Evolutionary conservation across 345 rosid species (phyloP).

Genomic region (Euphorbia pulcherrima): DNA sequence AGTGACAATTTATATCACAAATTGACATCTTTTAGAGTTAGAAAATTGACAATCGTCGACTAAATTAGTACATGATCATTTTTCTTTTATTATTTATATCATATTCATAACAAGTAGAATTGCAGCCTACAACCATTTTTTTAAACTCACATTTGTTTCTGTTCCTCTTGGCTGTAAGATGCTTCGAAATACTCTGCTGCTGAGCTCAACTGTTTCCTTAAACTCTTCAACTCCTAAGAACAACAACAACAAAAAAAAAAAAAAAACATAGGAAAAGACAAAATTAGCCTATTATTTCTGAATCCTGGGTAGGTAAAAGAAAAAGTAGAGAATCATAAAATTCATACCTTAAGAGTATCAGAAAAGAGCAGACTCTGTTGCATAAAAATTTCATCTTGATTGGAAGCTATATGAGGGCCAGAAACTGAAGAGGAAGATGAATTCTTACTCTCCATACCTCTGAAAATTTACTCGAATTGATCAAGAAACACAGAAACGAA

Average conservation of each 20-base stretch:
- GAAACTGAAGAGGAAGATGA: slow-evolving; percentile 42
- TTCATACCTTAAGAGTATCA: slow-evolving; percentile 58
- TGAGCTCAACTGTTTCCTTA: slow-evolving; percentile 68
- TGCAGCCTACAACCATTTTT: too few species aligned
- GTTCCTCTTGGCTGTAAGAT: slow-evolving; percentile 50
- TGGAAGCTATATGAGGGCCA: slow-evolving; percentile 43
- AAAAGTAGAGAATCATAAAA: not conserved
- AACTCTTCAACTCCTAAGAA: slow-evolving; percentile 81
- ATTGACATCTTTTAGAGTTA: too few species aligned
- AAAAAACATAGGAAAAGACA: not conserved
- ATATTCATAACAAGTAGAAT: not conserved
- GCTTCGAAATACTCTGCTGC: slow-evolving; percentile 84
- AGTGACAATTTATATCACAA: too few species aligned
- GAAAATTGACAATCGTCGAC: too few species aligned
- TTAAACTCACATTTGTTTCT: slow-evolving; percentile 56
- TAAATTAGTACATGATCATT: too few species aligned
- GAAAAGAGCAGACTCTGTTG: slow-evolving; percentile 62
- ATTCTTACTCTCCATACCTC: slow-evolving; percentile 26
- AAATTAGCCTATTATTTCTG: too few species aligned
- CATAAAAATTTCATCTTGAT: slow-evolving; percentile 66
- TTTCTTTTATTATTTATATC: not conserved
- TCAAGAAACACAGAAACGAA: not conserved
- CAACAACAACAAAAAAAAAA: slow-evolving; percentile 14
- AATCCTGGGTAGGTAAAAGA: not conserved
- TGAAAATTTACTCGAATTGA: not conserved